Evolutionary conservation across 2,329 filamentous ascomycete species (phyloP), one percentile per base, ranked within the genome.

Genomic region (Pochonia chlamydosporia): DNA sequence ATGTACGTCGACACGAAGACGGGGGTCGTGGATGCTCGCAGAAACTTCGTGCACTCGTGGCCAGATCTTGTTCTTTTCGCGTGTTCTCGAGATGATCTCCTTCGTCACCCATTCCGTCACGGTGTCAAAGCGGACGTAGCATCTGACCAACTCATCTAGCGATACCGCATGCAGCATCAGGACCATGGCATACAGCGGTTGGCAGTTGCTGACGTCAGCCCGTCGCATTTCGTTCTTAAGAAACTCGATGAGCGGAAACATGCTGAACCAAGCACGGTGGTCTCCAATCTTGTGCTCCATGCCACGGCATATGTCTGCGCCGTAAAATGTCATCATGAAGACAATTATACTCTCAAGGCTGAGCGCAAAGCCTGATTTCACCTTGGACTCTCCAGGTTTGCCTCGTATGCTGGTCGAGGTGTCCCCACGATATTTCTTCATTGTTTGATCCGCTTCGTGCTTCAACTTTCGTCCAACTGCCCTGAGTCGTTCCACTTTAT

Each of bases 251-350:
- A 76, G 64, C 14, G 74, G 73, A 24, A 75, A 61, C 43, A 78
- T 63, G 48, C 63, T 66, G 35, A 63, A 59, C 73, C 74, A 78
- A 25, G 61, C 55, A 2, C 51, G 53, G 6, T 67, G 57, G 36
- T 78, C 74, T 44, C 60, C 61, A 24, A 63, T 58, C 52, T 69
- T 71, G 43, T 69, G 68, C 46, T 72, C 67, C n/a, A 74, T 53
- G 23, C 64, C 59, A 4, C 73, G 69, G 10, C 62, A 62, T 39
- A 72, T 66, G 59, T 73, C 74, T 39, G 73, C 62, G 3, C 73
- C 66, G 50, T 77, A 69, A 59, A 81, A 80, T 1, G 71, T 69
- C 13, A 76, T 63, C 64, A 81, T 73, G 54, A 78, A 82, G 5
- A 73, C 69, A 45, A 78, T 59, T 18, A 75, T 66, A 58, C 74